Evolutionary conservation across 2,329 filamentous ascomycete genomes (phyloP), one percentile per base, ranked within the genome.

Genomic region (Claviceps purpurea): DNA sequence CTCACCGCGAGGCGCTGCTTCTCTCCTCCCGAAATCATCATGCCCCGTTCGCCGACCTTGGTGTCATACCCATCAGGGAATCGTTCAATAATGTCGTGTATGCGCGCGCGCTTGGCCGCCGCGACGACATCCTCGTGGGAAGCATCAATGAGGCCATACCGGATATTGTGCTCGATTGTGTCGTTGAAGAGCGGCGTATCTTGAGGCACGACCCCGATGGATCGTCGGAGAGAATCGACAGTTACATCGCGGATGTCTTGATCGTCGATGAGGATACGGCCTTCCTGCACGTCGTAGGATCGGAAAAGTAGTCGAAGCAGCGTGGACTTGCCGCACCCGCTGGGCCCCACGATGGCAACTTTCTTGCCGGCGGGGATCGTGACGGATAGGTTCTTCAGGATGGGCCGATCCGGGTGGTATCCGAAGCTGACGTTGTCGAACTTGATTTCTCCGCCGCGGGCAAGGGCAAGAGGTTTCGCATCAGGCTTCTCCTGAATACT

Each of bases 161-260:
- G 85, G 61, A 98, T 95, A 65, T 98, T 98, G 67, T 96, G 89
- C 64, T 87, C 85, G 54, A 98, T 91, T 0, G 89, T 93, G 63
- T 95, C 89, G 66, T 98, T 98, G 74, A 98, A 98, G 1, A 98
- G 75, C 0, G 93, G 90, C 0, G 93, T 97, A 60, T 98, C 93
- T 65, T 98, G 94, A 0, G 93, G 93, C 0, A 98, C 93, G 16
- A 98, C 91, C 22, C 93, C 93, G 57, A 98, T 97, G 2, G 86
- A 79, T 57, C 80, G 81, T 6, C 93, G 82, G 30, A 98, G 73
- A 39, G 87, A 94, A 50, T 94, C 88, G 2, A 97, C 68, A 11
- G 77, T 83, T 1, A 98, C 84, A 54, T 88, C 77, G 42, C 87
- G 84, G 58, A 98, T 82, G 64, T 98, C 90, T 64, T 98, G 93